These are phyloP conservation scores for Pseudogymnoascus sp. DNA, from an alignment of 2,329 filamentous ascomycete species.

Conservation along the genomic window DNA sequence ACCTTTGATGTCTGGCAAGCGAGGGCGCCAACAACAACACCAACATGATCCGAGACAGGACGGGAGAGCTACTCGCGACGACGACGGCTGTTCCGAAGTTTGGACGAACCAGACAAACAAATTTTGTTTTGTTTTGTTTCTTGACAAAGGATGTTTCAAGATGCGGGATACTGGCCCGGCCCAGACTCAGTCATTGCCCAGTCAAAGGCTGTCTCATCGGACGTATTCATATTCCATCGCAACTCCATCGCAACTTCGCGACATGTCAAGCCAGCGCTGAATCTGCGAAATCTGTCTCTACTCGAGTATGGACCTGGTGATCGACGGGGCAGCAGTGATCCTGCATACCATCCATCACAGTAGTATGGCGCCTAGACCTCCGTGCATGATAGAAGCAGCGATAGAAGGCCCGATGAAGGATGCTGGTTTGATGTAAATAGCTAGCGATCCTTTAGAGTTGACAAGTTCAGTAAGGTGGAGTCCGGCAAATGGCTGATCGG, in stretches of 20 bases:
- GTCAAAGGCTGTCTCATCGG: background rate
- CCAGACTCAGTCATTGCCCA: background rate
- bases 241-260: background rate
- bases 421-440: slow-evolving; percentile 6
- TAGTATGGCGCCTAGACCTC: background rate
- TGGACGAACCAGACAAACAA: background rate
- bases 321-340: background rate
- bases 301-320: background rate
- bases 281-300: background rate
- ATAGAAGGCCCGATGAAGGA: slow-evolving; percentile 2
- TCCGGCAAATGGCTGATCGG: slow-evolving; percentile 7
- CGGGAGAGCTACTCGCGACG: background rate
- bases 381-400: background rate
- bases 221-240: background rate
- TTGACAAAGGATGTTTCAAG: slow-evolving; percentile 1
- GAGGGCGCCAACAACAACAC: background rate
- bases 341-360: background rate
- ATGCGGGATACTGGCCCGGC: background rate
- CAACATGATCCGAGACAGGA: background rate
- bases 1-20: background rate
- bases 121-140: background rate
- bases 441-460: slow-evolving; percentile 5
- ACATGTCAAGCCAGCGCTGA: background rate
- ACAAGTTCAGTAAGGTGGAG: slow-evolving; percentile 5
- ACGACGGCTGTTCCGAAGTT: background rate